Conservation (phyloP, 164 flowering plant genomes). For the Vitis labrusca region DNA sequence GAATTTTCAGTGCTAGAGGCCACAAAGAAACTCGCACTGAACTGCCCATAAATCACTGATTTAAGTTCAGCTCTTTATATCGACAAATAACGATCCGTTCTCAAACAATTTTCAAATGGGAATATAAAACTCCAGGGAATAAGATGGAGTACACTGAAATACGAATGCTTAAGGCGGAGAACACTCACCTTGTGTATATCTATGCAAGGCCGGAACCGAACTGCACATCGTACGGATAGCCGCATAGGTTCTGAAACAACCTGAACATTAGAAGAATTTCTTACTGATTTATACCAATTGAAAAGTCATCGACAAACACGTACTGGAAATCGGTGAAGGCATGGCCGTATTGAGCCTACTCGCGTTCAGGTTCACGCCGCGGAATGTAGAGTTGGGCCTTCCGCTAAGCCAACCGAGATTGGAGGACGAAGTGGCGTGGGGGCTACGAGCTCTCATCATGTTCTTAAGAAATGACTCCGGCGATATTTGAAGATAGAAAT, state of each 20-base stretch:
- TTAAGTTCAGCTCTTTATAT: too few relatives aligned
- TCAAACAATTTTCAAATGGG: too few relatives aligned
- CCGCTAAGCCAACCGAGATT: background rate
- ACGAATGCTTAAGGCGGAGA: background rate
- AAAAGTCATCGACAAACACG: background rate
- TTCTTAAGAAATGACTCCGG: background rate
- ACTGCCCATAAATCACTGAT: too few relatives aligned
- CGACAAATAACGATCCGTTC: too few relatives aligned
- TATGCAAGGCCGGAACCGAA: constrained; percentile 89
- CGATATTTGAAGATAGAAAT: too few relatives aligned
- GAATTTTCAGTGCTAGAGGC: too few relatives aligned
- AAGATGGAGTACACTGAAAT: background rate
- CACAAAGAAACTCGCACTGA: too few relatives aligned
- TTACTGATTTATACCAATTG: background rate
- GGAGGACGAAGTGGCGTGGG: constrained; percentile 3
- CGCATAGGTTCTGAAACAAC: constrained; percentile 22
- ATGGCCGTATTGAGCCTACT: background rate
- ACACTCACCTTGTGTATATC: constrained; percentile 85
- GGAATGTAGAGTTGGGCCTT: constrained; percentile 1
- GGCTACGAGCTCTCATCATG: constrained; percentile 13
- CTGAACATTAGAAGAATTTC: background rate
- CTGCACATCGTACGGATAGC: constrained; percentile 43
- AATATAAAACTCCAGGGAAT: background rate
- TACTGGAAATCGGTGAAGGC: constrained; percentile 8
- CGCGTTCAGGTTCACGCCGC: background rate